phyloP scores from a whole-genome alignment of 2,329 filamentous ascomycete genomes.

The Tothia fuscella region DNA sequence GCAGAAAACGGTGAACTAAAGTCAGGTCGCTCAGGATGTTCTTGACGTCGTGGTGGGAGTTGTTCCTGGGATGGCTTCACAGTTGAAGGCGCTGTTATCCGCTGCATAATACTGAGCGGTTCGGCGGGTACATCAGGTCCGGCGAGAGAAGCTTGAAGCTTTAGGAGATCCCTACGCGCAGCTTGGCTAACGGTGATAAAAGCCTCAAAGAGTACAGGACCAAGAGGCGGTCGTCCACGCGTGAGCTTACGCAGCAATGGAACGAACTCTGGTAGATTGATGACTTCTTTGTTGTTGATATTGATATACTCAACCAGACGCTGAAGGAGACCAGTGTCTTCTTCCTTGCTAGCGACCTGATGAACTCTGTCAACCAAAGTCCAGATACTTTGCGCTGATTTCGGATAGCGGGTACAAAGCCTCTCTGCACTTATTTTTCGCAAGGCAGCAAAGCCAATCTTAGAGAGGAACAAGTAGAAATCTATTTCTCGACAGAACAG shows the following conservation, averaged over 20 bases:
- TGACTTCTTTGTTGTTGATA: slow-evolving; percentile 8
- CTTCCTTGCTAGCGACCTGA: not conserved
- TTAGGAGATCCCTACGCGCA: slow-evolving; percentile 6
- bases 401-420: slow-evolving; percentile 9
- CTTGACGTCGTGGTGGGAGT: not conserved
- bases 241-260: slow-evolving; percentile 7
- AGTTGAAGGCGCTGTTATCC: not conserved
- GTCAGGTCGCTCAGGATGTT: not conserved
- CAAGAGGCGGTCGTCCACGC: slow-evolving; percentile 5
- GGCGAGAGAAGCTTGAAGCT: not conserved
- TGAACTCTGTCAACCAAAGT: slow-evolving; percentile 7
- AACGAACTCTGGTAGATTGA: slow-evolving; percentile 5
- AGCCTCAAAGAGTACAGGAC: slow-evolving; percentile 9
- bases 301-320: slow-evolving; percentile 7
- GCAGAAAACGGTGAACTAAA: slow-evolving; percentile 6
- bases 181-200: slow-evolving; percentile 9
- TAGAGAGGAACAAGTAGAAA: slow-evolving; percentile 8
- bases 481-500: slow-evolving; percentile 9
- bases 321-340: slow-evolving; percentile 7
- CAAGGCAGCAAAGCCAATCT: slow-evolving; percentile 8
- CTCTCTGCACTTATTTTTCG: slow-evolving; percentile 4
- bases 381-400: slow-evolving; percentile 6
- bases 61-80: not conserved
- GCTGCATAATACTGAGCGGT: not conserved
- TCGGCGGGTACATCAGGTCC: not conserved